phyloP scores from a whole-genome alignment of 2,329 filamentous ascomycete genomes.

The Ophiostoma sp. region DNA sequence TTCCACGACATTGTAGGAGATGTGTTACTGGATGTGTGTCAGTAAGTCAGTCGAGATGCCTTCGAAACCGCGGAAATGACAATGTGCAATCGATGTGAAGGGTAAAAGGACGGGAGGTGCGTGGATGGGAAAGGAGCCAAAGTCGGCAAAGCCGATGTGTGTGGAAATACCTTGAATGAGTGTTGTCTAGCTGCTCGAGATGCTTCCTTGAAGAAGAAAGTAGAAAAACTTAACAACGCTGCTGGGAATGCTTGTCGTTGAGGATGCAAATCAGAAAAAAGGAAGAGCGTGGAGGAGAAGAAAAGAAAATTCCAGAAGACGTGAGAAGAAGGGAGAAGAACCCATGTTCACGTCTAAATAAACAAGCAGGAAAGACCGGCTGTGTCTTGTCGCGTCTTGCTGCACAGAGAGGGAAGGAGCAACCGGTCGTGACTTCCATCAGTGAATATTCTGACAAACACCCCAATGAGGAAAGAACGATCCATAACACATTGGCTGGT shows the following conservation, averaged over 20 bases:
- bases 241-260: neutral
- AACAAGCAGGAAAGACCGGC: neutral
- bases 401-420: slow-evolving; percentile 10
- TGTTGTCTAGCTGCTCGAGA: neutral
- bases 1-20: slow-evolving; percentile 8
- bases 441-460: neutral
- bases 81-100: neutral
- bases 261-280: neutral
- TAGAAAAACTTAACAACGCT: neutral
- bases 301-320: neutral
- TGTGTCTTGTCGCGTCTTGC: neutral
- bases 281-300: neutral
- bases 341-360: neutral
- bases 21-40: neutral
- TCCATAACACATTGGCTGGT: neutral
- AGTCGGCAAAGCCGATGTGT: neutral
- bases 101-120: no score
- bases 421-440: neutral
- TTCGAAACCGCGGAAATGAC: neutral
- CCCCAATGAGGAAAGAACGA: neutral
- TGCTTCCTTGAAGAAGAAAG: neutral
- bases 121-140: no score
- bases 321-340: neutral
- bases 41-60: neutral
- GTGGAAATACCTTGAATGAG: neutral